Evolutionary conservation across 2,329 filamentous ascomycete species (phyloP).

Genomic region (Aspergillus sp.): DNA sequence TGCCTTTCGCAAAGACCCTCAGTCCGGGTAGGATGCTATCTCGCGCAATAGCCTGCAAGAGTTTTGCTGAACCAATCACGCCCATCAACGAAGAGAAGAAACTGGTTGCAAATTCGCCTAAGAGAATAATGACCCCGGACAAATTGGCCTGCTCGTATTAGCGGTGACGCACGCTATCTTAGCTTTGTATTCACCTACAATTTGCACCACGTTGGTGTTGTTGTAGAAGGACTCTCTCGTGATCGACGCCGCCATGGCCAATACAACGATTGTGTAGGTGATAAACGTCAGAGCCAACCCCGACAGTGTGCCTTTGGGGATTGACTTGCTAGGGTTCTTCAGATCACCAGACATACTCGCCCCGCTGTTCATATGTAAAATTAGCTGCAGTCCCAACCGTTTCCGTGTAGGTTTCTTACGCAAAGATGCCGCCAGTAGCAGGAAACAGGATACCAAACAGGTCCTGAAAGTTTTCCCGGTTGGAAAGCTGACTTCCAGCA

Average conservation of each 20-base stretch:
- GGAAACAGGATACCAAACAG: constrained; percentile 86
- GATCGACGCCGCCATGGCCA: constrained; percentile 74
- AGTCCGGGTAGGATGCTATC: constrained; percentile 77
- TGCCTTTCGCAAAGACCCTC: constrained; percentile 70
- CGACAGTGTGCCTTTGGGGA: constrained; percentile 78
- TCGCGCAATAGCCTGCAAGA: constrained; percentile 77
- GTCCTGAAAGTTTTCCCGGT: constrained; percentile 70
- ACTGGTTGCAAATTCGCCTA: constrained; percentile 77
- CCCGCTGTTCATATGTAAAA: constrained; percentile 54
- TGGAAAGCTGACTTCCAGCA: constrained; percentile 59
- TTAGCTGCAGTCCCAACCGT: constrained; percentile 45
- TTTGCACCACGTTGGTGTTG: constrained; percentile 76
- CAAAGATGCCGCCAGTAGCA: constrained; percentile 60
- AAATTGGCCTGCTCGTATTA: constrained; percentile 59
- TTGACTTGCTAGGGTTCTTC: constrained; percentile 76
- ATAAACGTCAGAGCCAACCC: constrained; percentile 74
- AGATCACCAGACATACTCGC: constrained; percentile 90
- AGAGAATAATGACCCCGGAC: constrained; percentile 69
- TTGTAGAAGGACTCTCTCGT: constrained; percentile 70
- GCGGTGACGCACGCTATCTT: neutral
- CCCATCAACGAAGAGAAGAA: constrained; percentile 88
- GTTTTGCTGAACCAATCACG: constrained; percentile 77
- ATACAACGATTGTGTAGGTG: constrained; percentile 71
- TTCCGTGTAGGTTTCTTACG: constrained; percentile 35
- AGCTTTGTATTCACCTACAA: constrained; percentile 42